These are phyloP conservation scores for Inonotus hispidus DNA, from an alignment of 1,284 basidiomycete species.

Conservation along the genomic window DNA sequence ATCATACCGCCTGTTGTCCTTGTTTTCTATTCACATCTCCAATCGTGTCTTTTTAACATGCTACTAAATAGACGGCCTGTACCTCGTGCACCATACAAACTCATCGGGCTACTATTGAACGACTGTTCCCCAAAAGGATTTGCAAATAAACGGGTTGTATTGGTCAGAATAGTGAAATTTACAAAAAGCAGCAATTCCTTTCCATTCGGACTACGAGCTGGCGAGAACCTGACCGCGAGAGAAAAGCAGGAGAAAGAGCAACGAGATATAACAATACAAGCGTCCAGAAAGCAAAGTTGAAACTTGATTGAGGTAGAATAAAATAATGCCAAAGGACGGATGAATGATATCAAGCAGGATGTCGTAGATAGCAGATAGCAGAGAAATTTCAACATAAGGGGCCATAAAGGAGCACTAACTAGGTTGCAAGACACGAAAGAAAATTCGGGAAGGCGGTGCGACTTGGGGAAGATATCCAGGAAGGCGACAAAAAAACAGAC, in stretches of 20 bases:
- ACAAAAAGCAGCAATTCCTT: not conserved
- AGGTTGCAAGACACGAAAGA: not conserved
- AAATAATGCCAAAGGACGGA: not conserved
- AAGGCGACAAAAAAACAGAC: conserved; percentile 1
- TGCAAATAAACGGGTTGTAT: not conserved
- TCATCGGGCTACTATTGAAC: not conserved
- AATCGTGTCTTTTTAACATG: not conserved
- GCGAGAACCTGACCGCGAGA: not conserved
- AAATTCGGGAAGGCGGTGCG: not conserved
- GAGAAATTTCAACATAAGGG: conserved; percentile 4
- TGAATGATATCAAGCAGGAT: not conserved
- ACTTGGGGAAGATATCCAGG: not conserved
- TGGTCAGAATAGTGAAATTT: not conserved
- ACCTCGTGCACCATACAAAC: too few species aligned
- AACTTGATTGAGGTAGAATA: not conserved
- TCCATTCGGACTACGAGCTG: not conserved
- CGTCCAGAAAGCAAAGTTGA: not conserved
- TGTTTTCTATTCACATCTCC: not conserved
- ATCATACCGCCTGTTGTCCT: not conserved
- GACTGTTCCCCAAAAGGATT: not conserved
- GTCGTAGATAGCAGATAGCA: not conserved
- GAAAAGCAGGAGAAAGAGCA: not conserved
- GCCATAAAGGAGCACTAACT: not conserved
- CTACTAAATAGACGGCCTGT: not conserved
- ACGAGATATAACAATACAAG: conserved; percentile 4